Evolutionary conservation across 768 basidiomycete species (phyloP).

Genomic region (Termitomyces sp.): DNA sequence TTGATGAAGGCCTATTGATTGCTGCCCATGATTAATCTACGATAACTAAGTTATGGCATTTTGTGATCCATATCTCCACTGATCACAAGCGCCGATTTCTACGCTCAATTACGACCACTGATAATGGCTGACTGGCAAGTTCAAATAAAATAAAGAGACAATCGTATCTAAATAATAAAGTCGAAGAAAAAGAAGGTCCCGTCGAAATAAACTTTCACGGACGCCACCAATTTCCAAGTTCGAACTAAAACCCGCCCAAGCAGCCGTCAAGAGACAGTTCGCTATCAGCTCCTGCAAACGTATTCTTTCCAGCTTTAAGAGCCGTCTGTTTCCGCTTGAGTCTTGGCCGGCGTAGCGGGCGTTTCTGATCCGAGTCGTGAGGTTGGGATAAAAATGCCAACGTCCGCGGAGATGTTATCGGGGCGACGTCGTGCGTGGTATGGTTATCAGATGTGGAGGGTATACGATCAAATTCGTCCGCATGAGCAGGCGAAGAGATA

Average conservation of each 20-base stretch:
- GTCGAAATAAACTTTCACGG: neutral
- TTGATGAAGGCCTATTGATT: neutral
- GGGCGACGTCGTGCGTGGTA: constrained; percentile 9
- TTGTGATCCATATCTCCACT: neutral
- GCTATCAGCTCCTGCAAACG: constrained; percentile 7
- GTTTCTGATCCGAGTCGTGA: constrained; percentile 1
- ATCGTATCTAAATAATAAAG: neutral
- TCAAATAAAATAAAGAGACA: neutral
- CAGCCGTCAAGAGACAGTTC: constrained; percentile 20
- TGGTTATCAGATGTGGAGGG: neutral
- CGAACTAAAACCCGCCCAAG: constrained; percentile 21
- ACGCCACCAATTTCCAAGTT: neutral
- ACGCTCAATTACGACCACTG: neutral
- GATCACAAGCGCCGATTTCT: neutral
- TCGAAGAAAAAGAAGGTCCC: neutral
- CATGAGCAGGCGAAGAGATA: constrained; percentile 4
- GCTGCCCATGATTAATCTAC: neutral
- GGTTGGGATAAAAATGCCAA: constrained; percentile 12
- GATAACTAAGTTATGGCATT: neutral
- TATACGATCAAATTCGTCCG: constrained; percentile 11
- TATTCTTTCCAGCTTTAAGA: neutral
- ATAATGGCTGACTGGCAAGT: neutral
- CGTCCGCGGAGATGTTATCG: constrained; percentile 5
- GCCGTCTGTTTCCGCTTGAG: constrained; percentile 5
- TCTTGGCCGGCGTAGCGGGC: constrained; percentile 4